phyloP scores from a whole-genome alignment of 2,329 filamentous ascomycete genomes.

The Diaporthe sp. region DNA sequence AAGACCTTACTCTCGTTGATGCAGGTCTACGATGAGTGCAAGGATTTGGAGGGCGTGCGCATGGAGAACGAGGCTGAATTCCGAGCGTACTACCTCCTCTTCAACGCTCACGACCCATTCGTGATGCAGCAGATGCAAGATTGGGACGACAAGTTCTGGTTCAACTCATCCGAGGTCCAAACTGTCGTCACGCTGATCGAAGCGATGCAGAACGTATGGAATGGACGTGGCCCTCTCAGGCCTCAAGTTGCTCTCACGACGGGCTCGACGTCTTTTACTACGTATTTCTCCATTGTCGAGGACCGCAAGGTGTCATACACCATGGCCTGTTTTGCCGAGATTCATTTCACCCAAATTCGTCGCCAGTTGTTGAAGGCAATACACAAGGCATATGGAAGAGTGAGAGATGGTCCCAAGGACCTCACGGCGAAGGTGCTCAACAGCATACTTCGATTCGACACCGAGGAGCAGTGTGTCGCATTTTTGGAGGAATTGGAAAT shows the following conservation, averaged over 20 bases:
- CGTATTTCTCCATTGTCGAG: slow-evolving; percentile 71
- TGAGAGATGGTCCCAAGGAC: slow-evolving; percentile 67
- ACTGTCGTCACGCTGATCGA: slow-evolving; percentile 71
- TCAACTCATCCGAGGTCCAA: slow-evolving; percentile 66
- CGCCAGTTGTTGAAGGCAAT: slow-evolving; percentile 67
- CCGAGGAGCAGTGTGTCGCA: slow-evolving; percentile 71
- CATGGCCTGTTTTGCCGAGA: slow-evolving; percentile 76
- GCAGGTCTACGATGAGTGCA: slow-evolving; percentile 74
- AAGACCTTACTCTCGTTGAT: slow-evolving; percentile 74
- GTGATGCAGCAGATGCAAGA: slow-evolving; percentile 65
- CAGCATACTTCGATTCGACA: slow-evolving; percentile 73
- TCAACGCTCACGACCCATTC: slow-evolving; percentile 68
- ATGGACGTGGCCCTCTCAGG: slow-evolving; percentile 66
- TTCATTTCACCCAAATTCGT: slow-evolving; percentile 72
- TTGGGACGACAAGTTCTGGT: slow-evolving; percentile 67
- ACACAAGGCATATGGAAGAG: slow-evolving; percentile 64
- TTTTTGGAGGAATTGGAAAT: slow-evolving; percentile 71
- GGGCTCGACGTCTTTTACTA: slow-evolving; percentile 60
- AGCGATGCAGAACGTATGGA: slow-evolving; percentile 67
- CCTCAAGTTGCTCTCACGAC: slow-evolving; percentile 59
- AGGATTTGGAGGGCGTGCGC: slow-evolving; percentile 59
- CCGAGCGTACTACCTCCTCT: slow-evolving; percentile 71
- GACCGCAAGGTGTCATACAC: slow-evolving; percentile 70
- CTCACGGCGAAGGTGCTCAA: slow-evolving; percentile 68
- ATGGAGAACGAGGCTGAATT: slow-evolving; percentile 75